Conservation (phyloP, 129 eudicot species). For the Flaveria ramosissima region DNA sequence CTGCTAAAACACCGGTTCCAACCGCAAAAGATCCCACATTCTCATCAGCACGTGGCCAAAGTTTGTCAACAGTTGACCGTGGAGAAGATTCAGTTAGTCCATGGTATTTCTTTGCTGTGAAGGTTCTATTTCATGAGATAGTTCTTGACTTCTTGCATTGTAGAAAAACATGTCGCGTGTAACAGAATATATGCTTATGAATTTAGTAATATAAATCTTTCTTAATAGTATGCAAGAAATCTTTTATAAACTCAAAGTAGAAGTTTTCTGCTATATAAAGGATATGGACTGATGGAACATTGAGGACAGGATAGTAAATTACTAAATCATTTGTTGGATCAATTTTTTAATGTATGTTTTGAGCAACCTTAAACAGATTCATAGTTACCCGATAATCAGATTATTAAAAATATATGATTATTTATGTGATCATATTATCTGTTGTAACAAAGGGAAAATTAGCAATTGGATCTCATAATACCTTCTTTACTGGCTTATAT, state of each 20-base stretch:
- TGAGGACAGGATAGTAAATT: conserved; percentile 11
- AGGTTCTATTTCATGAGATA: conserved; percentile 11
- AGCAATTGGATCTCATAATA: conserved; percentile 1
- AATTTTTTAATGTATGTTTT: conserved; percentile 4
- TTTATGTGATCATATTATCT: neutral
- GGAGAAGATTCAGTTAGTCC: conserved; percentile 54
- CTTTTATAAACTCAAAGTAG: neutral
- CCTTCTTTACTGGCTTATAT: conserved; percentile 1
- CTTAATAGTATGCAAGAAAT: neutral
- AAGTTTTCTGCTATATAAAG: conserved; percentile 10
- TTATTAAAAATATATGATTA: neutral
- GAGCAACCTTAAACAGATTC: conserved; percentile 4
- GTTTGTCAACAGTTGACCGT: conserved; percentile 37
- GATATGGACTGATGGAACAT: conserved; percentile 9
- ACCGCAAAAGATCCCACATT: conserved; percentile 37
- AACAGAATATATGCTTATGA: neutral
- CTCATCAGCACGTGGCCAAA: conserved; percentile 40
- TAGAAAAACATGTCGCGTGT: neutral
- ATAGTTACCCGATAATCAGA: neutral
- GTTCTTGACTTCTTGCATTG: neutral
- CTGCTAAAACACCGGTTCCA: conserved; percentile 31
- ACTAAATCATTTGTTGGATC: neutral
- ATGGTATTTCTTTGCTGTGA: conserved; percentile 47
- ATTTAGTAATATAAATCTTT: neutral
- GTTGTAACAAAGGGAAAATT: neutral